Percentiles rank a stretch among this genome's conserved stretches.
phyloP scores from a whole-genome alignment of 1,284 basidiomycete genomes.

The Violaceomyces palustris region DNA sequence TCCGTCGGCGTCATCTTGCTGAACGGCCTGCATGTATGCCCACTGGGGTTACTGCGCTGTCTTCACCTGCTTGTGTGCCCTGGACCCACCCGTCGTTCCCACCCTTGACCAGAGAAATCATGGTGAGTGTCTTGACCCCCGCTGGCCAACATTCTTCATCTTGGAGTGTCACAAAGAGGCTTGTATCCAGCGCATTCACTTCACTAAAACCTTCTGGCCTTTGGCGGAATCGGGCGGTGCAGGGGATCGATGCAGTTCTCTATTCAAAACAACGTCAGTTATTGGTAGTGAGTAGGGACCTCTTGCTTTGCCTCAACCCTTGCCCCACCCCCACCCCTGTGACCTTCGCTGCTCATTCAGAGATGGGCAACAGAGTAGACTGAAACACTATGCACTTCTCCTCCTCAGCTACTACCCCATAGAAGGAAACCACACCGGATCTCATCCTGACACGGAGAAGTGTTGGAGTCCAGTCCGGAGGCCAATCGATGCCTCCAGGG shows the following conservation, averaged over 20 bases:
- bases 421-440: constrained; percentile 30
- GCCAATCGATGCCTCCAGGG: constrained; percentile 24
- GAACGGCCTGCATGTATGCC: background rate
- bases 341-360: too few relatives aligned
- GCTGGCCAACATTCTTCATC: background rate
- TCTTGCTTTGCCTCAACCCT: background rate
- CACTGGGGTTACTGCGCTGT: too few relatives aligned
- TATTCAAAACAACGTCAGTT: constrained; percentile 23
- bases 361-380: too few relatives aligned
- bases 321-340: background rate
- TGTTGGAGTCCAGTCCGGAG: constrained; percentile 43
- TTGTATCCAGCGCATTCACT: background rate
- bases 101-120: constrained; percentile 6
- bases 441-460: constrained; percentile 17
- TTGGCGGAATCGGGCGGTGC: too few relatives aligned
- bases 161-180: background rate
- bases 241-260: constrained; percentile 48
- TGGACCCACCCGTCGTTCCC: background rate
- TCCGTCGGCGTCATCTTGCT: background rate
- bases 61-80: too few relatives aligned
- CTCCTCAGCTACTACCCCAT: constrained; percentile 44
- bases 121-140: too few relatives aligned
- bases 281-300: constrained; percentile 39
- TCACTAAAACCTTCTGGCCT: constrained; percentile 24
- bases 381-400: background rate